Conservation (phyloP, 2,329 filamentous ascomycete genomes). For the Setomelanomma holmii region DNA sequence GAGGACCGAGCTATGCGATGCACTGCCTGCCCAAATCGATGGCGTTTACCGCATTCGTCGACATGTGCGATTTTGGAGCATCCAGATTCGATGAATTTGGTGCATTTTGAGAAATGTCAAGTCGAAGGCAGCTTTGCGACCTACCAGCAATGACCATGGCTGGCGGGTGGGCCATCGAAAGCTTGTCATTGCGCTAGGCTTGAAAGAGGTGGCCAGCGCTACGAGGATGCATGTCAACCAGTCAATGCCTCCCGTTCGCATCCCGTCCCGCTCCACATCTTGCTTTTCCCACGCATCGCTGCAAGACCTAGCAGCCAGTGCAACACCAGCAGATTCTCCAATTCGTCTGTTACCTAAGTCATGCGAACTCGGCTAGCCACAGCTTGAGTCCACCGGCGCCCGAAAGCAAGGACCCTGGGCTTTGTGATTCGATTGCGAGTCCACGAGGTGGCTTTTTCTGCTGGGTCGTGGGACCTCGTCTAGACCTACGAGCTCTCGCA, state of each 20-base stretch:
- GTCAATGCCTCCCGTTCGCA: conserved; percentile 20
- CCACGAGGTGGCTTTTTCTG: conserved; percentile 34
- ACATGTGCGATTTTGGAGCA: not conserved
- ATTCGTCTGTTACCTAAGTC: conserved; percentile 40
- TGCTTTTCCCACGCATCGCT: conserved; percentile 38
- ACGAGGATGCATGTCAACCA: conserved; percentile 22
- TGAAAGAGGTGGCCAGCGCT: conserved; percentile 22
- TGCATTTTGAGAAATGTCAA: conserved; percentile 8
- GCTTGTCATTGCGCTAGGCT: conserved; percentile 24
- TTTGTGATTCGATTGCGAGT: conserved; percentile 35
- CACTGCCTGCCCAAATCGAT: not conserved
- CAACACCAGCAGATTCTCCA: conserved; percentile 19
- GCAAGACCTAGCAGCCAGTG: conserved; percentile 30
- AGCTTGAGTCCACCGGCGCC: conserved; percentile 15
- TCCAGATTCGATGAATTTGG: conserved; percentile 6
- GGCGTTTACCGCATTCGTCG: not conserved
- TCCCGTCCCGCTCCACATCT: conserved; percentile 33
- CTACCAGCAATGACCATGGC: conserved; percentile 19
- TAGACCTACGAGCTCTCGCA: too few relatives aligned
- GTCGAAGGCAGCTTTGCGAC: conserved; percentile 18
- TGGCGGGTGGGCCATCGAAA: conserved; percentile 18
- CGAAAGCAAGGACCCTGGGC: conserved; percentile 18
- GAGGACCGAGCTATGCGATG: conserved; percentile 3
- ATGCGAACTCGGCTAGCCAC: conserved; percentile 45
- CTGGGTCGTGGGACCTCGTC: conserved; percentile 14